Evolutionary conservation across 305 asterid genomes (phyloP).

Genomic region (Fraxinus velutina): DNA sequence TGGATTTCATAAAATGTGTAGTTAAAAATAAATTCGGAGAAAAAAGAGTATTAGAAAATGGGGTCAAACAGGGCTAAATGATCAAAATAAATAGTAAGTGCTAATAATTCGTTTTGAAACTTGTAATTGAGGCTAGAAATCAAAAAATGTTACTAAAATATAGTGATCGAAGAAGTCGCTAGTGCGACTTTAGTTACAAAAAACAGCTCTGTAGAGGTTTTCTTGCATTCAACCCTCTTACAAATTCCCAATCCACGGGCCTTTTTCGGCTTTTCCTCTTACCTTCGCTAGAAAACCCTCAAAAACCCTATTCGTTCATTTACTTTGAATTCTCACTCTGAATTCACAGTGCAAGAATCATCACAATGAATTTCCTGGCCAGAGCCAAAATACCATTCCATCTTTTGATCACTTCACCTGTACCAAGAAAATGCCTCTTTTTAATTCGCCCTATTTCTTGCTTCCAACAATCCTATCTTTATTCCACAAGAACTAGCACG

Average conservation of each 20-base stretch:
- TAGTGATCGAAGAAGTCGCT: background rate
- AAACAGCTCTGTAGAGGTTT: background rate
- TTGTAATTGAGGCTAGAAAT: background rate
- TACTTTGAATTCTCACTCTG: background rate
- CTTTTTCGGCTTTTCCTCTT: background rate
- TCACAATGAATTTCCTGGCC: constrained; percentile 49
- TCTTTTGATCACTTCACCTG: constrained; percentile 20
- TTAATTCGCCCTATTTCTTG: constrained; percentile 23
- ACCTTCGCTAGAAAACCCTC: background rate
- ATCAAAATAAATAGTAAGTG: background rate
- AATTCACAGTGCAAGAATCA: background rate
- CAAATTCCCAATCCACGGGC: background rate
- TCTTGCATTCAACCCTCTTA: background rate
- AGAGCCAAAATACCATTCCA: constrained; percentile 32
- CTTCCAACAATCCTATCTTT: constrained; percentile 31
- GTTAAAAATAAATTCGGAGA: background rate
- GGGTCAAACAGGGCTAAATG: background rate
- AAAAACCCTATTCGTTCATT: background rate
- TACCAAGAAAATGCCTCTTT: constrained; percentile 27
- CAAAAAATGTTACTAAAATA: background rate
- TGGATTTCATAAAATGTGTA: no score
- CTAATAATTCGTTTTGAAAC: background rate
- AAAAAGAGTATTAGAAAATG: no score
- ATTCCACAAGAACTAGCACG: constrained; percentile 33
- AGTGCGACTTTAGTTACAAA: background rate